phyloP scores from a whole-genome alignment of 805 yeast species.

The Millerozyma miso region DNA sequence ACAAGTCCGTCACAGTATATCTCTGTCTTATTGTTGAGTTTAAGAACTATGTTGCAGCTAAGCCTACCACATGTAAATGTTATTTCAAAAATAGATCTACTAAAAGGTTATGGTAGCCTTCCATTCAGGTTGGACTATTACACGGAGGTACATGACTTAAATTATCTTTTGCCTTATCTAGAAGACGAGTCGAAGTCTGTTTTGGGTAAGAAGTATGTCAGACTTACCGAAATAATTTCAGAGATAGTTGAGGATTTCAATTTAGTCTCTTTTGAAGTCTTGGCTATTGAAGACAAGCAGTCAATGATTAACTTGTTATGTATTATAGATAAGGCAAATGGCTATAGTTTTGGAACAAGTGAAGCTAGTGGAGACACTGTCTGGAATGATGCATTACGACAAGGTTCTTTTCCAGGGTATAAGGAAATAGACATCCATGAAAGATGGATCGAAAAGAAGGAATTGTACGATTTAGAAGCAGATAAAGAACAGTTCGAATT shows the following conservation, averaged over 20 bases:
- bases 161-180: slow-evolving; percentile 60
- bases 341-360: slow-evolving; percentile 87
- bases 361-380: slow-evolving; percentile 96
- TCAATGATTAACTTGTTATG: slow-evolving; percentile 82
- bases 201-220: slow-evolving; percentile 57
- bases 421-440: slow-evolving; percentile 78
- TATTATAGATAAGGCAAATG: slow-evolving; percentile 84
- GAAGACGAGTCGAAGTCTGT: slow-evolving; percentile 68
- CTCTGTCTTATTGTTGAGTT: slow-evolving; percentile 71
- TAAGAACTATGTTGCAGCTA: slow-evolving; percentile 89
- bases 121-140: slow-evolving; percentile 83
- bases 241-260: slow-evolving; percentile 86
- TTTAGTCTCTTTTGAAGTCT: slow-evolving; percentile 81
- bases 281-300: slow-evolving; percentile 86
- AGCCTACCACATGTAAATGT: slow-evolving; percentile 93
- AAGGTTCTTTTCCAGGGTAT: slow-evolving; percentile 52
- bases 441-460: slow-evolving; percentile 89
- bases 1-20: slow-evolving; percentile 88
- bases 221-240: slow-evolving; percentile 70
- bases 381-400: slow-evolving; percentile 95
- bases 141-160: slow-evolving; percentile 86
- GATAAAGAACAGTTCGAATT: slow-evolving; percentile 40
- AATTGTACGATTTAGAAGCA: slow-evolving; percentile 59
- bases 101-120: slow-evolving; percentile 70
- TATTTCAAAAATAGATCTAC: slow-evolving; percentile 81